Base-by-base conservation (phyloP, 2,329 filamentous ascomycete genomes). In the Tolypocladium nubicola region DNA sequence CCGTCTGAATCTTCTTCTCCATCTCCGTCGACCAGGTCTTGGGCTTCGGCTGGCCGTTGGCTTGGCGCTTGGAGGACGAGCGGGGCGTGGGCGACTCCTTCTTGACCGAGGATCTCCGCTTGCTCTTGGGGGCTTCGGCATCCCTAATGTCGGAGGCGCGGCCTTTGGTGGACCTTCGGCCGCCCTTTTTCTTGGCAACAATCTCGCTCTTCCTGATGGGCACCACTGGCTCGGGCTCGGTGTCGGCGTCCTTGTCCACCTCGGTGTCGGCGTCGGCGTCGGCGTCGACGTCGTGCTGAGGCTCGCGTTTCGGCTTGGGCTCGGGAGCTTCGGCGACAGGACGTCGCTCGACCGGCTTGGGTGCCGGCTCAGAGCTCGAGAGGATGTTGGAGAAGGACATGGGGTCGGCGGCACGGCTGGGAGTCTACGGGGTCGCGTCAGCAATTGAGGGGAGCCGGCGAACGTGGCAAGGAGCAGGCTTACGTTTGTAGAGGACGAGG, bases 351-450 rank as follows among this genome's bases (percentile, higher is more conserved):
- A 75, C 79, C 9, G 80, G 78, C 60, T 79, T 79, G 2, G 79
- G 76, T 43, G 83, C 79, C 56, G 88, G 85, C 57, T 90, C 86
- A 57, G 88, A 81, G 63, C 84, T 91, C 4, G 90, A 93, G 49
- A 97, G 85, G 59, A 97, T 95, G 69, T 92, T 97, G 63, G 90
- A 94, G 68, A 97, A 94, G 6, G 92, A 94, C 92, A 97, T 97
- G 56, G 92, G 88, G 69, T 96, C 89, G 58, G 87, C 86, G 45
- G 86, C 80, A 70, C 91, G 85, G 63, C 83, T 85, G 1, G 88
- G 83, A 54, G 87, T 88, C 82, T 91, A 70, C 19, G n/a, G 30
- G 30, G 13, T 13, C 2, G 13, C 11, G 52, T 59, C n/a, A 55
- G 58, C 43, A 26, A n/a, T 33, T 35, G 47, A 35, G 30, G 9